A percentile compares a stretch with the other conserved stretches of the same genome.
Conservation (phyloP, 306 rosid species). For the Lotus japonicus region DNA sequence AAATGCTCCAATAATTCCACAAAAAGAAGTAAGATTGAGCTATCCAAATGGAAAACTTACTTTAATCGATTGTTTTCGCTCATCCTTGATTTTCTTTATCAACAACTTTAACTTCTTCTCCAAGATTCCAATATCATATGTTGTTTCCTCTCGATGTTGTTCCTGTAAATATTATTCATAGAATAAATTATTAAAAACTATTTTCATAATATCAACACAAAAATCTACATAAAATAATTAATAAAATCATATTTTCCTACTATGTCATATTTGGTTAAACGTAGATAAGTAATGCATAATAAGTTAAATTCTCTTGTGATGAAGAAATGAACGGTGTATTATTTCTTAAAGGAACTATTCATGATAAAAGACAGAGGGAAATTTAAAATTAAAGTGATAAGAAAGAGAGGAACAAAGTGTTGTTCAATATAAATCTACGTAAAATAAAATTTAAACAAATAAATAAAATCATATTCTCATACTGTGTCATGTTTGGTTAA, state of each 20-base stretch:
- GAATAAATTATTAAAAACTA: background rate
- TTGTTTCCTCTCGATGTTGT: constrained; percentile 29
- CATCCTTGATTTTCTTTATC: constrained; percentile 43
- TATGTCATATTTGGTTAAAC: background rate
- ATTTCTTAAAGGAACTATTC: background rate
- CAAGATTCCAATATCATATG: background rate
- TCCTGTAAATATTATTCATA: constrained; percentile 17
- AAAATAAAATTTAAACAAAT: too few species aligned
- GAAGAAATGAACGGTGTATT: background rate
- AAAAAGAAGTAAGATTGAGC: background rate
- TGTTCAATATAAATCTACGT: too few species aligned
- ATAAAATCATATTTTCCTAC: background rate
- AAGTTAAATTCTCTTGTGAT: background rate
- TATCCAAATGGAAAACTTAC: constrained; percentile 22
- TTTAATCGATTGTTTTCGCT: constrained; percentile 34
- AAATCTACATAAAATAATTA: background rate
- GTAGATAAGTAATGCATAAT: too few species aligned
- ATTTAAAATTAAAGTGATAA: background rate
- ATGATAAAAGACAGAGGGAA: background rate
- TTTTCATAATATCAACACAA: background rate
- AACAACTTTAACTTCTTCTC: constrained; percentile 25
- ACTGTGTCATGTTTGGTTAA: too few species aligned
- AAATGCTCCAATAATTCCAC: background rate
- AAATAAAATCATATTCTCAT: too few species aligned
- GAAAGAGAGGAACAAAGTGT: background rate